phyloP scores from a whole-genome alignment of 805 yeast genomes.

The Starmerella sp. region DNA sequence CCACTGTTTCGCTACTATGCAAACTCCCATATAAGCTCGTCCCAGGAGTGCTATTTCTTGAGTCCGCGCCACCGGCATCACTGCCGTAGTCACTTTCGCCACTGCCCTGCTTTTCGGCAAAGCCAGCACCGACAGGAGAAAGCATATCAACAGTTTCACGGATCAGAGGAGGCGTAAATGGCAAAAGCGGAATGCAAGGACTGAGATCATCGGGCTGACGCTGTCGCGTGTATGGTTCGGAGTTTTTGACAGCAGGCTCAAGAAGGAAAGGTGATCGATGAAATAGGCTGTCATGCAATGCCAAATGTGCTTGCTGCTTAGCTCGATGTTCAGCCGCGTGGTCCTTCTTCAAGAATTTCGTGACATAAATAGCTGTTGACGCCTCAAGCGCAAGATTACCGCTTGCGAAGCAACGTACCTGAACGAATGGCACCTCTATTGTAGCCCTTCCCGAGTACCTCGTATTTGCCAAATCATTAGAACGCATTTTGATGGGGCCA shows the following conservation, averaged over 20 bases:
- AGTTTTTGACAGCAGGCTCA: neutral
- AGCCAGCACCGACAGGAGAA: neutral
- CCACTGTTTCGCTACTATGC: neutral
- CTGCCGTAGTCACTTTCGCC: neutral
- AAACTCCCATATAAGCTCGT: neutral
- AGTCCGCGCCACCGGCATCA: neutral
- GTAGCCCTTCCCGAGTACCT: constrained; percentile 49
- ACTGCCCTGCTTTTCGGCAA: neutral
- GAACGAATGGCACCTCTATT: constrained; percentile 40
- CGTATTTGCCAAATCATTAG: constrained; percentile 60
- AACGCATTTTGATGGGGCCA: constrained; percentile 30
- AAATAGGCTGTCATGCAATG: constrained; percentile 68
- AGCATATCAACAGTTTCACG: constrained; percentile 2
- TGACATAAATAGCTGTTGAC: constrained; percentile 47
- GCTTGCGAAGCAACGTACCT: constrained; percentile 25
- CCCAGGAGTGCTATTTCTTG: neutral
- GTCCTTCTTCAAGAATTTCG: constrained; percentile 48
- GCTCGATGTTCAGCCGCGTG: constrained; percentile 37
- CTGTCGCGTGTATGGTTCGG: constrained; percentile 10
- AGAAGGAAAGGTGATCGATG: constrained; percentile 69
- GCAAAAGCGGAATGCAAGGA: constrained; percentile 11
- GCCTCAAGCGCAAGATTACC: constrained; percentile 26
- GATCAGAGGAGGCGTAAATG: constrained; percentile 15
- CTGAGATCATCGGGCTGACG: constrained; percentile 1
- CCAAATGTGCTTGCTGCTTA: constrained; percentile 54